Evolutionary conservation across 2,329 filamentous ascomycete genomes (phyloP).

Genomic region (Colletotrichum sojae): DNA sequence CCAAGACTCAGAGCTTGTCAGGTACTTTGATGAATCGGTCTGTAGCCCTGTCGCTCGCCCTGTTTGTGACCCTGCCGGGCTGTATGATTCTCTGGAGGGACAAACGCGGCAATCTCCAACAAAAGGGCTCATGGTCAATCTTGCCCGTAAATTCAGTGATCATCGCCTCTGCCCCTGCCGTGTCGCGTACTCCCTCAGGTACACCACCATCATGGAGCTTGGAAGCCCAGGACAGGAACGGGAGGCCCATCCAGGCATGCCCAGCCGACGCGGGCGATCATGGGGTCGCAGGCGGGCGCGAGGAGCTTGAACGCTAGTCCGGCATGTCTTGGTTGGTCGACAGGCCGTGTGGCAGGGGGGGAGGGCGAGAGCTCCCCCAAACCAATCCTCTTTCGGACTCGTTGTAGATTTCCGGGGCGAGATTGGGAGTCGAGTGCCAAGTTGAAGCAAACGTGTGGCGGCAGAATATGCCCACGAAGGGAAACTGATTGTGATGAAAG

Average conservation of each 20-base stretch:
- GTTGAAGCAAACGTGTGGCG: neutral
- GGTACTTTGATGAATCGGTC: neutral
- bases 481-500: neutral
- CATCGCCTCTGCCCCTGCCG: neutral
- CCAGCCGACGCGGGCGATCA: conserved; percentile 39
- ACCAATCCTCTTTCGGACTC: conserved; percentile 22
- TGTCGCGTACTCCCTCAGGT: conserved; percentile 9
- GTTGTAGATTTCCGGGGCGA: neutral
- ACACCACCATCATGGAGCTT: neutral
- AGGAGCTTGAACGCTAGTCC: conserved; percentile 29
- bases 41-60: conserved; percentile 6
- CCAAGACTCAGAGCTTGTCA: neutral
- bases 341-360: conserved; percentile 12
- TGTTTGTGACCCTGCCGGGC: conserved; percentile 2
- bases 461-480: neutral
- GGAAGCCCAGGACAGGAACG: conserved; percentile 17
- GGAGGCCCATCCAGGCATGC: conserved; percentile 35
- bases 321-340: conserved; percentile 22
- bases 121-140: neutral
- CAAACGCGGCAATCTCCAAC: conserved; percentile 19
- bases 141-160: conserved; percentile 24
- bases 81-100: neutral
- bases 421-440: conserved; percentile 3
- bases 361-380: neutral
- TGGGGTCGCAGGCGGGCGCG: conserved; percentile 35